Percentiles rank a stretch among this genome's conserved stretches.
phyloP scores from a whole-genome alignment of 768 basidiomycete species.

The Scleroderma citrinum region DNA sequence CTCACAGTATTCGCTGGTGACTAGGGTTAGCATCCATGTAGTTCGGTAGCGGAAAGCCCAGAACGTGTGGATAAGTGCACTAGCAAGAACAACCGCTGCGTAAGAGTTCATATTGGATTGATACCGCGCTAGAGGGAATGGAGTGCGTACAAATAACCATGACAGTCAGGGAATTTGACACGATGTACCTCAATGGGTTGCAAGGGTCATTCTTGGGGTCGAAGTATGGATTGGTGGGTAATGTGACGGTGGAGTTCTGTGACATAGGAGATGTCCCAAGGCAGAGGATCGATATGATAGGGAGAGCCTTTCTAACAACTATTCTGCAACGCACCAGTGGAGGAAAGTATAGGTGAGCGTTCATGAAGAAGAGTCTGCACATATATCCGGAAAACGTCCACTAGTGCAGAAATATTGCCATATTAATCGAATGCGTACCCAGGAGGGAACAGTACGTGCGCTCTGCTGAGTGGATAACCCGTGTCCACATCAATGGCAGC shows the following conservation, averaged over 20 bases:
- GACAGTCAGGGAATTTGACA: conserved; percentile 45
- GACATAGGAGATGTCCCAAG: not conserved
- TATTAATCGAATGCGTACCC: not conserved
- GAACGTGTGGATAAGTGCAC: conserved; percentile 40
- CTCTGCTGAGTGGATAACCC: not conserved
- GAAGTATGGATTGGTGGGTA: too few species aligned
- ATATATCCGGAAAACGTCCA: not conserved
- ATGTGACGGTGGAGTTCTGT: not conserved
- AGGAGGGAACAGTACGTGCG: not conserved
- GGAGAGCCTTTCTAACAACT: not conserved
- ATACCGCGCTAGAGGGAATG: not conserved
- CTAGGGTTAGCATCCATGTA: conserved; percentile 56
- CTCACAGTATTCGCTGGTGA: conserved; percentile 55
- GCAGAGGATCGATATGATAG: not conserved
- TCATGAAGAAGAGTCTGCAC: not conserved
- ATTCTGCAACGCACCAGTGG: not conserved
- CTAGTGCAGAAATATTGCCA: not conserved
- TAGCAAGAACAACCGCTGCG: conserved; percentile 29
- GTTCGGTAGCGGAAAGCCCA: conserved; percentile 41
- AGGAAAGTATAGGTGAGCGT: not conserved
- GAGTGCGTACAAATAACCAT: conserved; percentile 40
- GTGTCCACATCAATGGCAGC: too few species aligned
- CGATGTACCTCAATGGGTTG: conserved; percentile 52
- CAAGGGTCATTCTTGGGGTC: conserved; percentile 49
- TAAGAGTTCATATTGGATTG: not conserved